phyloP scores from a whole-genome alignment of 208 protist genomes.

The Angomonas deanei region DNA sequence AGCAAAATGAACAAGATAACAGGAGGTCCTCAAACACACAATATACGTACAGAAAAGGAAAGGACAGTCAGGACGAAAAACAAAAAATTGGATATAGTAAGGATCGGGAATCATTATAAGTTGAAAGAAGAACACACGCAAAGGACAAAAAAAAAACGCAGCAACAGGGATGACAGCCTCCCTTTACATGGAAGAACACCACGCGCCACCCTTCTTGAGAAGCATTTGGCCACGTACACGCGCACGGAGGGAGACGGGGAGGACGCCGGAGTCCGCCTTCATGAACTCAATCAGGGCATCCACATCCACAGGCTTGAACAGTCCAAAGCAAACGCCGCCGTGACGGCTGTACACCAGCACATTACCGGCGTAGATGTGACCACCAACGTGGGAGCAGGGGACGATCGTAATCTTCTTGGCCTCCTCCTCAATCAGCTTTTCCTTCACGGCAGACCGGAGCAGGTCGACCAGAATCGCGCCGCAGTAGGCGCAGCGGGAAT shows the following conservation, averaged over 20 bases:
- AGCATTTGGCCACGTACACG: conserved; percentile 58
- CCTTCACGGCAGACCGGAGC: conserved; percentile 46
- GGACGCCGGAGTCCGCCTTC: conserved; percentile 26
- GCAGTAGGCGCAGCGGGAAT: conserved; percentile 86
- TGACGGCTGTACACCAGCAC: conserved; percentile 81
- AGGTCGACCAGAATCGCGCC: conserved; percentile 81
- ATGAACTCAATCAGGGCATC: conserved; percentile 48
- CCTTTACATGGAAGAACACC: neutral
- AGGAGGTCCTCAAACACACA: neutral
- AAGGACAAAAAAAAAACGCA: conserved; percentile 6
- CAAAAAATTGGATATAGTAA: neutral
- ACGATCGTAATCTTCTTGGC: conserved; percentile 44
- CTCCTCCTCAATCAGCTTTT: conserved; percentile 25
- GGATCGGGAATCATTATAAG: neutral
- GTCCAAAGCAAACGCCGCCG: conserved; percentile 83
- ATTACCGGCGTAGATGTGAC: conserved; percentile 89
- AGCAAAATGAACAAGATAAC: conserved; percentile 1
- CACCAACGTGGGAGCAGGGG: conserved; percentile 81
- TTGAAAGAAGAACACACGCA: neutral
- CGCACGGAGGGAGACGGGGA: conserved; percentile 42
- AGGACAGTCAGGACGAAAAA: neutral
- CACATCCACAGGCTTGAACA: conserved; percentile 78
- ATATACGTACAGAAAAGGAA: neutral
- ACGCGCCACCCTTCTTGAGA: neutral
- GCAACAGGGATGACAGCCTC: neutral